These are phyloP conservation scores for Paracorniculantispora psalliotae DNA, from an alignment of 2,329 filamentous ascomycete species.

Conservation along the genomic window DNA sequence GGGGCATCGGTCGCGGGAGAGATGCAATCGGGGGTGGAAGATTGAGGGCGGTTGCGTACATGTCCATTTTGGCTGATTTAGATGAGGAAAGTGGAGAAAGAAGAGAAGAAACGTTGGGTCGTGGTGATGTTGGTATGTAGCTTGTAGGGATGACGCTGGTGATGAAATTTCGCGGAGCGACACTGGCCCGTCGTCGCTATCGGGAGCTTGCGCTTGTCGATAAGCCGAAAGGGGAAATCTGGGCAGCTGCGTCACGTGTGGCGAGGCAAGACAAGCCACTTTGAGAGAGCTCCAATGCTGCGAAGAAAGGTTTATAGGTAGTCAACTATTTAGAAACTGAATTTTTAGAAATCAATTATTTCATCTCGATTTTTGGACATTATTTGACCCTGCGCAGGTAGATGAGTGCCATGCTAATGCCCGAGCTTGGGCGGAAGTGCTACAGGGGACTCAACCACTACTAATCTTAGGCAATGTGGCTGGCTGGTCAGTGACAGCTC, in stretches of 20 bases:
- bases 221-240: slow-evolving; percentile 10
- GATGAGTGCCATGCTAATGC: neutral
- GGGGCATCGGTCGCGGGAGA: neutral
- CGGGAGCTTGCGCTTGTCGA: slow-evolving; percentile 7
- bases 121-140: neutral
- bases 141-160: slow-evolving; percentile 5
- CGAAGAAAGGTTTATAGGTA: neutral
- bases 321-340: too few relatives aligned
- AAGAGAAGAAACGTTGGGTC: neutral
- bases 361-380: neutral
- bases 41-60: slow-evolving; percentile 14
- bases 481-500: neutral
- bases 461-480: neutral
- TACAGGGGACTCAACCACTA: neutral
- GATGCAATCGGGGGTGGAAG: neutral
- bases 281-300: neutral
- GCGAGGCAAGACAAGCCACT: neutral
- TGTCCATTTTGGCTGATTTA: slow-evolving; percentile 20
- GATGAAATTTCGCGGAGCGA: slow-evolving; percentile 11
- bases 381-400: neutral
- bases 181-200: neutral
- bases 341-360: neutral
- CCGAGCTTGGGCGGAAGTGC: neutral
- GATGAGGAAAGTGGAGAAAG: neutral
- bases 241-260: neutral